These are phyloP conservation scores for Xylaria polymorpha DNA, from an alignment of 2,329 filamentous ascomycete species.

Conservation along the genomic window DNA sequence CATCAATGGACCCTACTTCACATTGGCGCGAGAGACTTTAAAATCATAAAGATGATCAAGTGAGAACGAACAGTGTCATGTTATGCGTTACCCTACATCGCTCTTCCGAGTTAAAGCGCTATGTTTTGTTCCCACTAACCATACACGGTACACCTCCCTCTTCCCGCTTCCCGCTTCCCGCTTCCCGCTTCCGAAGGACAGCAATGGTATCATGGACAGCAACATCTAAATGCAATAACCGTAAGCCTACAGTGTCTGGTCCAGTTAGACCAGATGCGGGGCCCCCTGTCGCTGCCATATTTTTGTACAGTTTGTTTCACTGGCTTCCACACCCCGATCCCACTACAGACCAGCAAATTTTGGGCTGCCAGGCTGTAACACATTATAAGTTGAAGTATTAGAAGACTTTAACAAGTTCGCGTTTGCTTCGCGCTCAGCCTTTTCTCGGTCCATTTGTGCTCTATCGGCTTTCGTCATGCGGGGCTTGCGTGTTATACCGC, in stretches of 20 bases:
- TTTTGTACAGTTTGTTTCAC: conserved; percentile 33
- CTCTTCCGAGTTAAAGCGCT: conserved; percentile 3
- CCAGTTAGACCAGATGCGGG: conserved; percentile 1
- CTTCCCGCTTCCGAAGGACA: conserved; percentile 11
- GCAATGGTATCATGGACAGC: conserved; percentile 28
- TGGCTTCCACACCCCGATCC: not conserved
- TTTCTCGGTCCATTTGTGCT: conserved; percentile 82
- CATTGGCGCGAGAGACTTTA: not conserved
- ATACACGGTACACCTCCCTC: conserved; percentile 18
- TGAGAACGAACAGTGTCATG: conserved; percentile 6
- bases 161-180: conserved; percentile 13
- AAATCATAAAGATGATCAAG: not conserved
- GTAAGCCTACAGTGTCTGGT: conserved; percentile 3
- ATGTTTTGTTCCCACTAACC: conserved; percentile 9
- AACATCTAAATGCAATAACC: conserved; percentile 31
- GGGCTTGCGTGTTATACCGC: conserved; percentile 81
- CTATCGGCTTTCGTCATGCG: conserved; percentile 88
- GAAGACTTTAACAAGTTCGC: conserved; percentile 48
- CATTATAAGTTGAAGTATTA: conserved; percentile 47
- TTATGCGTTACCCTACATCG: conserved; percentile 23
- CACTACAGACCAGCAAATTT: conserved; percentile 50
- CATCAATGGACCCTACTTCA: conserved; percentile 6
- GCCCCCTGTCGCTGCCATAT: not conserved
- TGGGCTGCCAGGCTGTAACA: conserved; percentile 49
- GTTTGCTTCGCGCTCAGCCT: conserved; percentile 74